Evolutionary conservation across 2,329 filamentous ascomycete genomes (phyloP), one percentile per base, ranked within the genome.

Genomic region (Coniella lustricola): DNA sequence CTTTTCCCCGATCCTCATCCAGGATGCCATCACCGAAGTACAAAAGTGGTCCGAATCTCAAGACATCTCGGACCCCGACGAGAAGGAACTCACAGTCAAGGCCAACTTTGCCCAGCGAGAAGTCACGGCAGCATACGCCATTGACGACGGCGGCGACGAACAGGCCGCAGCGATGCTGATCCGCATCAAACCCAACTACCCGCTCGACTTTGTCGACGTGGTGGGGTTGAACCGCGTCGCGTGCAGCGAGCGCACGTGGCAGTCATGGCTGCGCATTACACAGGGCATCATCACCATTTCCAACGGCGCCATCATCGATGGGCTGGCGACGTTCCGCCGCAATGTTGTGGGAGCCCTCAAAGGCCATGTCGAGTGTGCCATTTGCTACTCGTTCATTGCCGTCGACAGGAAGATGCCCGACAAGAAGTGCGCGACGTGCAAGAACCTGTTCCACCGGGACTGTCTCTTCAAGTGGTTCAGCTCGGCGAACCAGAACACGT

Each of bases 401-500:
- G 81, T 80, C 7, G 90, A 96, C 64, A 87, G 87, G 72, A 85
- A 86, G 66, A 81, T 95, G 64, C 93, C 93, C 0, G 91, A 93
- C 64, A 97, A 97, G 75, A 76, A 81, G 47, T 98, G 93, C 65
- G 75, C 78, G 40, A 97, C 91, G 1, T 98, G 93, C 75, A 91
- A 90, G 73, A 91, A 98, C 67, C 72, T 87, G 46, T 98, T 97
- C 73, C 93, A 98, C 67, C 79, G 84, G 1, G 79, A 80, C 2
- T 98, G 93, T 69, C 68, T 98, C 67, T 95, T 89, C 72, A 90
- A 91, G 68, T 98, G 93, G 93, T 97, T 98, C 73, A 87, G 88
- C 74, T 91, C 78, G 59, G 95, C 90, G 64, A 94, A 88, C 66
- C 84, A 88, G 61, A 93, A 87, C 60, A 91, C 85, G 42, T 98